Conservation (phyloP, 257 asterid species). For the Thymus quinquecostatus region DNA sequence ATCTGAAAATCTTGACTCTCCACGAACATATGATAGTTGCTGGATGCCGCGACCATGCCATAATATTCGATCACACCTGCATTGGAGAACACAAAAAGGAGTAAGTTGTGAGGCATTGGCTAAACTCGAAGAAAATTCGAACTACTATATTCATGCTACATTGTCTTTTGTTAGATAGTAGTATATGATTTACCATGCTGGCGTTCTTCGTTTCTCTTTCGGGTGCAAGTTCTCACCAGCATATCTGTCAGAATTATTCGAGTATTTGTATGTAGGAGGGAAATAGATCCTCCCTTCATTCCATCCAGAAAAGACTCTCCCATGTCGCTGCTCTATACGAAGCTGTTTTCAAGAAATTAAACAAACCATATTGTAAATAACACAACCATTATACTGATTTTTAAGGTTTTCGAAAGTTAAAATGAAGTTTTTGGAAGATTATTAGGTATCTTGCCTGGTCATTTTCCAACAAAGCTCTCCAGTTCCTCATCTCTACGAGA, state of each 20-base stretch:
- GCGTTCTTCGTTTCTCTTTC: slow-evolving; percentile 88
- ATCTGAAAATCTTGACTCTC: slow-evolving; percentile 93
- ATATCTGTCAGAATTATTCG: slow-evolving; percentile 81
- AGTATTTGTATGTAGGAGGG: slow-evolving; percentile 93
- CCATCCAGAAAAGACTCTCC: slow-evolving; percentile 89
- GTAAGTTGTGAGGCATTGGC: background rate
- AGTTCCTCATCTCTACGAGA: slow-evolving; percentile 94
- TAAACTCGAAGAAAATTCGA: background rate
- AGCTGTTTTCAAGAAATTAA: slow-evolving; percentile 55
- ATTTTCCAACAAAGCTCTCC: slow-evolving; percentile 92
- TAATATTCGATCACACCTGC: slow-evolving; percentile 97
- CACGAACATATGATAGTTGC: slow-evolving; percentile 91
- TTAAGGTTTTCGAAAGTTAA: background rate
- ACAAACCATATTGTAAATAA: background rate
- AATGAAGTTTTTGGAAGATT: background rate
- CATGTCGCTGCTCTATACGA: slow-evolving; percentile 67
- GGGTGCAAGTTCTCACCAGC: slow-evolving; percentile 79
- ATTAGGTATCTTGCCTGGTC: slow-evolving; percentile 66
- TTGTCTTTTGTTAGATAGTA: background rate
- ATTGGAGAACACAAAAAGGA: slow-evolving; percentile 24
- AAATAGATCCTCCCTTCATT: slow-evolving; percentile 83
- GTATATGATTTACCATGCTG: slow-evolving; percentile 68
- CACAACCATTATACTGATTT: background rate
- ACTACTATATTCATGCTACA: background rate
- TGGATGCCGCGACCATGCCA: slow-evolving; percentile 92